phyloP scores from a whole-genome alignment of 2,329 filamentous ascomycete genomes.

The Colletotrichum limetticola region DNA sequence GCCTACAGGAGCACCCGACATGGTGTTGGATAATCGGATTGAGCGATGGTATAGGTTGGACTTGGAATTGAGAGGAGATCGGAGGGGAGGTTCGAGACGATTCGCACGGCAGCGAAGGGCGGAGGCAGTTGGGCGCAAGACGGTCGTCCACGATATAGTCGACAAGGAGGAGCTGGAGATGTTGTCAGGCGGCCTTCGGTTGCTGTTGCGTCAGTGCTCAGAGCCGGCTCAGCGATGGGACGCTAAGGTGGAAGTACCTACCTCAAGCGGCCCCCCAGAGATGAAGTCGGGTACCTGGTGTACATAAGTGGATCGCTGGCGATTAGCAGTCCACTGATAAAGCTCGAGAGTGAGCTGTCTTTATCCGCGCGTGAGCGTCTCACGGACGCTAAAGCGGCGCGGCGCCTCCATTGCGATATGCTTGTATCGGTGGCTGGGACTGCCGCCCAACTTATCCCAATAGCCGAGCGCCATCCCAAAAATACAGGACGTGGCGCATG shows the following conservation, averaged over 20 bases:
- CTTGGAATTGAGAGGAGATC: neutral
- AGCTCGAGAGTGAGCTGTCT: neutral
- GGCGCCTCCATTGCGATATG: neutral
- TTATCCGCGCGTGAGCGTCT: neutral
- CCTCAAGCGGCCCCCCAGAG: neutral
- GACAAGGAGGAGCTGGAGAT: conserved; percentile 5
- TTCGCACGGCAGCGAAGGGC: neutral
- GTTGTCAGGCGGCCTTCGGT: neutral
- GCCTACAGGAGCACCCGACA: conserved; percentile 54
- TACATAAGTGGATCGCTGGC: neutral
- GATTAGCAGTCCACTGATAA: neutral
- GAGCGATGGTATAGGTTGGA: neutral
- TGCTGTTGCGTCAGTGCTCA: conserved; percentile 21
- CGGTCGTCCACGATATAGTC: neutral
- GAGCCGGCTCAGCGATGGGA: neutral
- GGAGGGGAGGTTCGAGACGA: neutral
- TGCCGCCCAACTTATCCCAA: neutral
- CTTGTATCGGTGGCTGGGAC: neutral
- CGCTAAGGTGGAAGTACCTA: neutral
- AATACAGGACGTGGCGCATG: neutral
- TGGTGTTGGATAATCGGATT: conserved; percentile 30
- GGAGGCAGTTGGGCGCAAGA: neutral
- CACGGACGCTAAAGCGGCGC: neutral
- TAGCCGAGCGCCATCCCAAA: neutral
- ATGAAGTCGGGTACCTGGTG: neutral